phyloP scores from a whole-genome alignment of 2,329 filamentous ascomycete genomes.

The Trichoderma oligosporum region DNA sequence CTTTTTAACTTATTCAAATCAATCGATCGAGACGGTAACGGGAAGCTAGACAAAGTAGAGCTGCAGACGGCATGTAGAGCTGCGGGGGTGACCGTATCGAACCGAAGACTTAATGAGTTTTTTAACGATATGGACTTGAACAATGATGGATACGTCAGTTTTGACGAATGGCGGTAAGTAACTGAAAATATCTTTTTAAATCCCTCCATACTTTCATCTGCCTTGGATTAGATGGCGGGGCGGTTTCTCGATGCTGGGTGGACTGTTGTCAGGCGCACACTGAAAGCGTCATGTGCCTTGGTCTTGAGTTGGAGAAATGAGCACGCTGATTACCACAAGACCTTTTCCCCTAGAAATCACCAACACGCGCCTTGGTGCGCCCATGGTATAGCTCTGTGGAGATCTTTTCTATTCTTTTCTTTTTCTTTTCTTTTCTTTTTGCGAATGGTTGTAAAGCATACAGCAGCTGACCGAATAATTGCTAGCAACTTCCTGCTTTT shows the following conservation, averaged over 20 bases:
- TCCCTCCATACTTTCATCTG: slow-evolving; percentile 15
- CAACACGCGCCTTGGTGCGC: neutral
- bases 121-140: slow-evolving; percentile 88
- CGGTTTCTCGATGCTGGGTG: slow-evolving; percentile 5
- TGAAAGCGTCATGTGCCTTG: slow-evolving; percentile 25
- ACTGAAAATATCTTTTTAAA: neutral
- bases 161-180: slow-evolving; percentile 93
- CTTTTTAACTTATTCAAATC: slow-evolving; percentile 76
- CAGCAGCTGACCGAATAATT: slow-evolving; percentile 21
- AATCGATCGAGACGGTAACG: slow-evolving; percentile 83
- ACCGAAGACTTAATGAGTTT: slow-evolving; percentile 74
- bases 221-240: slow-evolving; percentile 6
- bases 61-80: slow-evolving; percentile 72
- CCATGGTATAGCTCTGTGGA: neutral
- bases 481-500: slow-evolving; percentile 87
- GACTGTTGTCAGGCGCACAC: slow-evolving; percentile 18
- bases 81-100: slow-evolving; percentile 75
- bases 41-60: slow-evolving; percentile 82
- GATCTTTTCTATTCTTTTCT: too few species aligned
- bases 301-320: slow-evolving; percentile 9
- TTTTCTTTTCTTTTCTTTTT: too few species aligned
- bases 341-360: neutral
- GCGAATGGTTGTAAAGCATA: slow-evolving; percentile 25
- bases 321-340: slow-evolving; percentile 16
- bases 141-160: slow-evolving; percentile 81